phyloP scores from a whole-genome alignment of 441 rosid species.

The Euphorbia schlechtendalii region DNA sequence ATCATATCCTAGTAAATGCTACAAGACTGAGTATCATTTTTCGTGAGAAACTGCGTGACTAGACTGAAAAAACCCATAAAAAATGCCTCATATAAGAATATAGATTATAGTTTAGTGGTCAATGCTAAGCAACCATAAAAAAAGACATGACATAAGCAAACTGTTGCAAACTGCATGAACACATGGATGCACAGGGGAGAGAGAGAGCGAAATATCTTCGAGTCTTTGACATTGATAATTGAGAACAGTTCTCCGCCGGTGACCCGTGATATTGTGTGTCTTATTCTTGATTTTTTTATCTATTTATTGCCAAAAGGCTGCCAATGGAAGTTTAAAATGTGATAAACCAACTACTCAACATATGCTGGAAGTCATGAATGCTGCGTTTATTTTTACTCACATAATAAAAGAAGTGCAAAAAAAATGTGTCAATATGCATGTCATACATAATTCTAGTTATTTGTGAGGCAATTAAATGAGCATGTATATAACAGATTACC shows the following conservation, averaged over 20 bases:
- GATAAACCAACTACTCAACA: not conserved
- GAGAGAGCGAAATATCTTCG: too few relatives aligned
- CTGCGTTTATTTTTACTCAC: not conserved
- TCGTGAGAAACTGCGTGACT: too few relatives aligned
- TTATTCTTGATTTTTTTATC: not conserved
- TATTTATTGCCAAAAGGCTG: not conserved
- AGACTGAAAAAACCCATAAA: too few relatives aligned
- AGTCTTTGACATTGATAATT: not conserved
- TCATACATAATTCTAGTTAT: not conserved
- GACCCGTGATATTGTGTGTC: not conserved
- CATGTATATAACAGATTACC: constrained; percentile 35
- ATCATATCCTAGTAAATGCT: too few relatives aligned
- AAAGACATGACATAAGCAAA: not conserved
- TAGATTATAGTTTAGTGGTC: not conserved
- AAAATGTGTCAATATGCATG: not conserved
- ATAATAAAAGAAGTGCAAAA: not conserved
- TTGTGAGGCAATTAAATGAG: not conserved
- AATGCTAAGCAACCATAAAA: not conserved
- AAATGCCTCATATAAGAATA: not conserved
- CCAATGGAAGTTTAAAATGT: not conserved
- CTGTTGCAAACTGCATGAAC: not conserved
- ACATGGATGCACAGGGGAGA: not conserved
- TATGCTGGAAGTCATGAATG: not conserved
- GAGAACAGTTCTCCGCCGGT: not conserved
- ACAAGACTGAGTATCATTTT: too few relatives aligned